Conservation (phyloP, 305 asterid species). For the Fraxinus xanthoxyloides region DNA sequence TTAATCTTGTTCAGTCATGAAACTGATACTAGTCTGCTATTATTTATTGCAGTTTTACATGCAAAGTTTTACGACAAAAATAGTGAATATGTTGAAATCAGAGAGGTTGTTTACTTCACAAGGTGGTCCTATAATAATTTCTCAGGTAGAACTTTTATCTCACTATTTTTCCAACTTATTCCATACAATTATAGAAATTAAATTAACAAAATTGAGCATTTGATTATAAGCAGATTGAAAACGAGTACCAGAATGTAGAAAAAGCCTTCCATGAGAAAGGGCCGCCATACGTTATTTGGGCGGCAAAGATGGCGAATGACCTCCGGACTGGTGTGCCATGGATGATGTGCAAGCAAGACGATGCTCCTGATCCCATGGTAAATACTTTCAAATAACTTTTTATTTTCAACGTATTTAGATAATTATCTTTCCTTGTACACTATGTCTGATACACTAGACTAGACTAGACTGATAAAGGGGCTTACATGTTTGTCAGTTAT, state of each 20-base stretch:
- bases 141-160: conserved; percentile 48
- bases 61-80: conserved; percentile 61
- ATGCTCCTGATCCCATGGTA: conserved; percentile 90
- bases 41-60: conserved; percentile 47
- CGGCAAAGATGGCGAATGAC: conserved; percentile 74
- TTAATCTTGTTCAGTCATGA: neutral
- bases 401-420: neutral
- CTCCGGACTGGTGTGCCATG: conserved; percentile 84
- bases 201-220: neutral
- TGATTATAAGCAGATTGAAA: conserved; percentile 57
- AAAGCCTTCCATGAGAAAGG: conserved; percentile 49
- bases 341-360: conserved; percentile 91
- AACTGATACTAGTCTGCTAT: neutral
- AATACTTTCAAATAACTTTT: neutral
- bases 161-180: neutral
- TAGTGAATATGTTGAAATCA: conserved; percentile 72
- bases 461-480: neutral
- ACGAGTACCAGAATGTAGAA: conserved; percentile 79
- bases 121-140: conserved; percentile 86
- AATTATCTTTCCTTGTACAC: neutral
- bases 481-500: neutral
- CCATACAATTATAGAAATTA: neutral
- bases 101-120: conserved; percentile 76
- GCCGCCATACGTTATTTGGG: conserved; percentile 76
- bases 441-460: neutral